Percentiles rank a stretch among this genome's conserved stretches.
These are phyloP conservation scores for Cordyceps cateniannulata DNA, from an alignment of 2,329 filamentous ascomycete species.

Conservation along the genomic window DNA sequence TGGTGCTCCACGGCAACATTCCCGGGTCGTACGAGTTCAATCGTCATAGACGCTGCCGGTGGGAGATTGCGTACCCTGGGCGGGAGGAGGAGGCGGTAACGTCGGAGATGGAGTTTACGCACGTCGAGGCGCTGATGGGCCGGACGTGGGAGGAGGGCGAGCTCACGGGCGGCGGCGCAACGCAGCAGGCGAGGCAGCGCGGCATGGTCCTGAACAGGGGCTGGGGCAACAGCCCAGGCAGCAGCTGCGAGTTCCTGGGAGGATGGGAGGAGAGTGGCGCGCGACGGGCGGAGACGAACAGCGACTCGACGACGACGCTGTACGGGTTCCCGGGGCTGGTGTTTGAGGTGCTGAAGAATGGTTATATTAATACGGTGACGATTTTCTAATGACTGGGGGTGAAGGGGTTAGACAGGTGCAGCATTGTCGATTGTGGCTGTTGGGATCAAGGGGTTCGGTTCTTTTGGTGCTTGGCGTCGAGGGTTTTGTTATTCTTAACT, in stretches of 20 bases:
- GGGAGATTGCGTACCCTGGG: constrained; percentile 63
- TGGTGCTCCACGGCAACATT: constrained; percentile 91
- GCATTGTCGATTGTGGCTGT: background rate
- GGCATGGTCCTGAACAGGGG: constrained; percentile 89
- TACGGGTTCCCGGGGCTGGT: constrained; percentile 91
- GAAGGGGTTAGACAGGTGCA: background rate
- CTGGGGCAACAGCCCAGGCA: constrained; percentile 86
- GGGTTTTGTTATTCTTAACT: background rate
- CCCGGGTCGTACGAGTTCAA: constrained; percentile 97
- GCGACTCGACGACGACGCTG: constrained; percentile 67
- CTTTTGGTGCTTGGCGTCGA: background rate
- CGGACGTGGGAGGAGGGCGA: constrained; percentile 65
- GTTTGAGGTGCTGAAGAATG: constrained; percentile 94
- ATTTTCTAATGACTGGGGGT: constrained; percentile 55
- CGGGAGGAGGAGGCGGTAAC: constrained; percentile 43
- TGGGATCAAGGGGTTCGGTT: background rate
- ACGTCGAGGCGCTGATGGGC: constrained; percentile 63
- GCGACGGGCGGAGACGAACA: constrained; percentile 47
- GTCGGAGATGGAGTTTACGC: constrained; percentile 73
- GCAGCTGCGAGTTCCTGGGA: constrained; percentile 77
- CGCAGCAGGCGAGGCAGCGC: constrained; percentile 46
- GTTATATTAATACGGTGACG: constrained; percentile 80
- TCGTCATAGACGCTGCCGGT: constrained; percentile 80
- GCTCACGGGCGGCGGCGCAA: constrained; percentile 43
- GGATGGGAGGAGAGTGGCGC: constrained; percentile 72